Percentiles rank a stretch among this genome's conserved stretches.
These are phyloP conservation scores for Candida golubevii DNA, from an alignment of 805 yeast species.

Conservation along the genomic window DNA sequence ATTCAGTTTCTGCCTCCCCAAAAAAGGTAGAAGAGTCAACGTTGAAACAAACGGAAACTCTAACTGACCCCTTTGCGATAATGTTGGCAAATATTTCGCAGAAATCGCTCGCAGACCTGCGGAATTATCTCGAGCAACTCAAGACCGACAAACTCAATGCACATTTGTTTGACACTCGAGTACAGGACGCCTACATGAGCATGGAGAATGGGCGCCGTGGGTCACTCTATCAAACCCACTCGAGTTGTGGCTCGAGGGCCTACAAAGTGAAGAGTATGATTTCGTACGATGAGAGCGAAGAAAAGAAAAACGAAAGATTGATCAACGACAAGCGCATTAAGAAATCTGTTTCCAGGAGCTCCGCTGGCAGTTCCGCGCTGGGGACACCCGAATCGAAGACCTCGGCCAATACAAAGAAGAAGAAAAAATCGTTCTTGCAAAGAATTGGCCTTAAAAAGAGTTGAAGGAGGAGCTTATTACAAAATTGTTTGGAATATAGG, in stretches of 20 bases:
- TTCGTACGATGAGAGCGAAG: constrained; percentile 32
- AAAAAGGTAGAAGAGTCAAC: neutral
- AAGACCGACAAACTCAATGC: constrained; percentile 11
- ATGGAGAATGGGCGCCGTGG: constrained; percentile 10
- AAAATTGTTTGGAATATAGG: no score
- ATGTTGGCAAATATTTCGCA: constrained; percentile 25
- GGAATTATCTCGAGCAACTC: constrained; percentile 20
- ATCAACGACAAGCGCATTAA: constrained; percentile 14
- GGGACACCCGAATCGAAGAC: constrained; percentile 6
- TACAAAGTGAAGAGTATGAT: constrained; percentile 41
- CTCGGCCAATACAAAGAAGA: constrained; percentile 12
- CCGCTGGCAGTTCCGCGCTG: constrained; percentile 7
- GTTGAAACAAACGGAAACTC: neutral
- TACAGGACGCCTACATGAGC: constrained; percentile 33
- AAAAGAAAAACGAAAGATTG: constrained; percentile 18
- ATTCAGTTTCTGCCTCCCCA: neutral
- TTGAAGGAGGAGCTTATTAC: no score
- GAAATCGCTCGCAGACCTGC: constrained; percentile 26
- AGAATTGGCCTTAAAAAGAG: constrained; percentile 22
- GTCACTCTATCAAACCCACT: constrained; percentile 6
- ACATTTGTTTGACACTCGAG: constrained; percentile 22
- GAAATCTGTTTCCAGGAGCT: constrained; percentile 13
- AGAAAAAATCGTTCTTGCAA: constrained; percentile 20
- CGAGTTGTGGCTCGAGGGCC: constrained; percentile 19
- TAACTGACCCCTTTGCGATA: constrained; percentile 14